phyloP scores from a whole-genome alignment of 2,329 filamentous ascomycete species.

The Colletotrichum orchidophilum region DNA sequence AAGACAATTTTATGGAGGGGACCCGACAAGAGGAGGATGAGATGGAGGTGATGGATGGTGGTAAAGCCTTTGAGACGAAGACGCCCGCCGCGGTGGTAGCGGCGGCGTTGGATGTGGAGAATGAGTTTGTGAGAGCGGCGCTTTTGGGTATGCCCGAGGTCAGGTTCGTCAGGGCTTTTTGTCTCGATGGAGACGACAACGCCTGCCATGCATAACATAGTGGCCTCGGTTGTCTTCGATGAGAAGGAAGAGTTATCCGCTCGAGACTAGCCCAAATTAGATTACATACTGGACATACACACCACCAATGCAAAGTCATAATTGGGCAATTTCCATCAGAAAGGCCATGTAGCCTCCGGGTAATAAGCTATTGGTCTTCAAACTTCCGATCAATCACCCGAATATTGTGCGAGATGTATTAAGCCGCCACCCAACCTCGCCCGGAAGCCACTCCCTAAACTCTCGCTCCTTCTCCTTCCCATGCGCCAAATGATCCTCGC shows the following conservation, averaged over 20 bases:
- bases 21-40: not conserved
- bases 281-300: too few species aligned
- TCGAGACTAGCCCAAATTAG: too few species aligned
- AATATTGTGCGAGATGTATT: too few species aligned
- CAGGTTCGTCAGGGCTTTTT: constrained; percentile 20
- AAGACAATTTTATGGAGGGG: too few species aligned
- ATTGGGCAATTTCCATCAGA: too few species aligned
- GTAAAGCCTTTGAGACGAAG: not conserved
- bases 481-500: not conserved
- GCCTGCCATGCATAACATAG: not conserved
- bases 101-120: not conserved
- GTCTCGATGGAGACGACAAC: not conserved
- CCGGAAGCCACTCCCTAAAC: not conserved
- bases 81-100: not conserved
- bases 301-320: too few species aligned
- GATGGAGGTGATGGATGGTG: not conserved
- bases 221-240: not conserved
- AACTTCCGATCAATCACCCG: too few species aligned
- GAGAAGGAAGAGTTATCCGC: too few species aligned
- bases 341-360: too few species aligned
- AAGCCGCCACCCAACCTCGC: not conserved
- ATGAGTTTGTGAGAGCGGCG: not conserved
- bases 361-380: too few species aligned
- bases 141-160: constrained; percentile 16
- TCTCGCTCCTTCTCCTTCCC: not conserved